Evolutionary conservation across 345 rosid genomes (phyloP), one percentile per base, ranked within the genome.

Genomic region (Gossypium bickii): DNA sequence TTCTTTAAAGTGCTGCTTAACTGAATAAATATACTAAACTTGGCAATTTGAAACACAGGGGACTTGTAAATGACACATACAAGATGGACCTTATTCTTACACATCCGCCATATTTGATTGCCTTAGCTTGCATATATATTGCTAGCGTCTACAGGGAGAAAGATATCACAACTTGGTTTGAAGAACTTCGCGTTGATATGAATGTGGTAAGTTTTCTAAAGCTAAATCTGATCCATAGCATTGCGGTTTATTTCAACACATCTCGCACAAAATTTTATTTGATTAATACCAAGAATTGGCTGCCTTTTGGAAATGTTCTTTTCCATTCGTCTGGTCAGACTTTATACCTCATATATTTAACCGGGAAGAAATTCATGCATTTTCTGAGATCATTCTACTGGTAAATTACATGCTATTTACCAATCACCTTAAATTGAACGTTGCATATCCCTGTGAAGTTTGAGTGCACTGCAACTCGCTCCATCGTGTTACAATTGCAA

Each of bases 111-210:
- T 92, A 90, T 82, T 82, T 89, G 72, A 91, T 95, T 74, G 89
- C 99, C 27, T 80, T 95, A 65, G 99, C 98, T 84, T 95, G 97
- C 92, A 89, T 95, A 52, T 91, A 87, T 80, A 90, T 91, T 70
- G 93, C 96, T 48, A 87, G 92, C 25, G 94, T 87, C 44, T 77
- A 81, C 78, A 89, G 85, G 76, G 99, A 93, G 18, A 91, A 82
- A 83, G 98, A 93, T 79, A 85, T 78, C 71, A 88, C 87, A 17
- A 82, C 96, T n/a, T 95, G 99, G 99, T 93, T 95, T 70, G 99
- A 95, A 83, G 99, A 95, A 84, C 98, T 95, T 43, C 90, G 86
- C 1, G 96, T 89, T n/a, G 99, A 93, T 83, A 91, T 95, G 98
- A 95, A 90, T 83, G 89, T 88, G 79, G 99, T 95, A 82, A 87